Evolutionary conservation across 768 basidiomycete genomes (phyloP).

Genomic region (Tricholomella constricta): DNA sequence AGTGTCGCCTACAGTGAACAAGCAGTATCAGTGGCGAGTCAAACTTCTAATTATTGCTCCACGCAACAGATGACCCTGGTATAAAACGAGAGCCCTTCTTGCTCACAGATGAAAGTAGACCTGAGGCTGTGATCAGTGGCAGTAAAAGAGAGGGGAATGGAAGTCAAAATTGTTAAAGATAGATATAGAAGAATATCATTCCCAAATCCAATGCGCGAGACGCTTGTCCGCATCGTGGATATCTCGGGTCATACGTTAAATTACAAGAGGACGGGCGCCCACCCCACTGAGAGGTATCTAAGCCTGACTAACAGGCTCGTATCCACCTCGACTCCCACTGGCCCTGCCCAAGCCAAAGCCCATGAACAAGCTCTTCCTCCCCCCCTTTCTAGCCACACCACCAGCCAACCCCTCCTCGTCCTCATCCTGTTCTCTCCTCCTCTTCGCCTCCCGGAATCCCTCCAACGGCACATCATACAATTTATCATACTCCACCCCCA

Average conservation of each 20-base stretch:
- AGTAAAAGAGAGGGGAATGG: too few species aligned
- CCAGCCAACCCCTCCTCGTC: constrained; percentile 44
- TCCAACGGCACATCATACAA: constrained; percentile 89
- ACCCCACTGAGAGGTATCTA: constrained; percentile 18
- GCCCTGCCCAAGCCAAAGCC: constrained; percentile 51
- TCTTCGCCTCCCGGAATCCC: constrained; percentile 78
- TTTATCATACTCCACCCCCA: constrained; percentile 88
- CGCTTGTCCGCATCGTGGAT: not conserved
- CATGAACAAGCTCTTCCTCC: constrained; percentile 57
- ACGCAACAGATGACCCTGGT: too few species aligned
- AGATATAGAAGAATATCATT: too few species aligned
- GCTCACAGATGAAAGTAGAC: too few species aligned
- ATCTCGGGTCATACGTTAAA: not conserved
- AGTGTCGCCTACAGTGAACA: too few species aligned
- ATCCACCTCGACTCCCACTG: constrained; percentile 55
- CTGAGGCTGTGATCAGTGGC: too few species aligned
- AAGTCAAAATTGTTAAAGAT: too few species aligned
- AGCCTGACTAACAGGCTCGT: constrained; percentile 69
- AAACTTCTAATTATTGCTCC: too few species aligned
- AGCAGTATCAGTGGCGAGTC: too few species aligned
- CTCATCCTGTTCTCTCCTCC: constrained; percentile 58
- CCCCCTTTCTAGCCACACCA: constrained; percentile 26
- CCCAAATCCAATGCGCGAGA: not conserved
- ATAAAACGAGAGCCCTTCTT: too few species aligned
- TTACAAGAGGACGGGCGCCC: not conserved